Conservation (phyloP, 495 filamentous ascomycete genomes). For the Cenococcum geophilum region DNA sequence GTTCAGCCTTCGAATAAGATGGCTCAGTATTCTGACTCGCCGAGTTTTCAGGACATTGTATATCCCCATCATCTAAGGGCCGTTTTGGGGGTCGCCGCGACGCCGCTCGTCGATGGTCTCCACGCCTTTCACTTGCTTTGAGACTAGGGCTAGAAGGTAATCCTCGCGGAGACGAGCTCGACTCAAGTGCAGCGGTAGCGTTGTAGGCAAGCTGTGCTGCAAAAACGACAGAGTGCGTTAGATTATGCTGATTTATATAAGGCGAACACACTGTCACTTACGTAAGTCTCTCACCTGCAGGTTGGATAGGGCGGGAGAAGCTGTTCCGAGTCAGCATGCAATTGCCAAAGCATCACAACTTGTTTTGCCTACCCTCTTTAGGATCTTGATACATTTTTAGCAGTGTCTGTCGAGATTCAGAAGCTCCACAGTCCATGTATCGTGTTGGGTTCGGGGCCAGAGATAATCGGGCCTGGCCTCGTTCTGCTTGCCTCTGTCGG, state of each 20-base stretch:
- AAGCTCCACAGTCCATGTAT: not conserved
- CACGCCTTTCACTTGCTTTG: conserved; percentile 33
- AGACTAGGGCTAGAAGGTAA: conserved; percentile 37
- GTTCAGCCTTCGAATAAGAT: conserved; percentile 1
- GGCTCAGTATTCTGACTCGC: not conserved
- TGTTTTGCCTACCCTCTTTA: not conserved
- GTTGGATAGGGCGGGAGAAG: not conserved
- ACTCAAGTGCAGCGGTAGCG: conserved; percentile 6
- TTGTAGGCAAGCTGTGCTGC: conserved; percentile 20
- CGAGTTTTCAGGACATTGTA: not conserved
- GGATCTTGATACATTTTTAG: not conserved
- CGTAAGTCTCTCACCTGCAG: not conserved
- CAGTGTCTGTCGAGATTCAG: not conserved
- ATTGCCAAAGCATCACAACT: too few species aligned
- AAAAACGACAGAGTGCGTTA: not conserved
- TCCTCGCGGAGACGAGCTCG: conserved; percentile 21
- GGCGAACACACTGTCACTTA: not conserved
- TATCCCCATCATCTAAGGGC: not conserved
- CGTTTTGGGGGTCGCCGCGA: not conserved
- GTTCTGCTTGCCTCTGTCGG: conserved; percentile 30
- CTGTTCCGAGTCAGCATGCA: not conserved
- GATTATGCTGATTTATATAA: not conserved
- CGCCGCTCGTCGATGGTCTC: not conserved
- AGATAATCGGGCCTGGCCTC: conserved; percentile 29
- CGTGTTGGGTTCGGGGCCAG: conserved; percentile 17